A percentile compares a stretch with the other conserved stretches of the same genome.
These are phyloP conservation scores for Platanthera guangdongensis DNA, from an alignment of 106 monocot genomes.

Conservation along the genomic window DNA sequence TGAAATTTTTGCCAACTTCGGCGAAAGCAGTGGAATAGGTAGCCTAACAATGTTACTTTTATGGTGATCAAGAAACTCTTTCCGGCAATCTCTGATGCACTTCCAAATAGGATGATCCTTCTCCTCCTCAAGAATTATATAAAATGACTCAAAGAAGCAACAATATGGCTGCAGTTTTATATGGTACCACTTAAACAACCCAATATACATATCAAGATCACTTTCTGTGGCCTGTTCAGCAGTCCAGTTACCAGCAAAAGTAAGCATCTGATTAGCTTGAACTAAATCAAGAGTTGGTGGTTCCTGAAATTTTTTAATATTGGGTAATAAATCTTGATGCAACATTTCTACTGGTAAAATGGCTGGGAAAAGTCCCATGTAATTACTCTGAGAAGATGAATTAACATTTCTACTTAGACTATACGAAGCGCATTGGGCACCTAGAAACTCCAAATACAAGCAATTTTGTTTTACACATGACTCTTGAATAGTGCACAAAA, in stretches of 20 bases:
- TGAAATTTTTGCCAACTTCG: constrained; percentile 27
- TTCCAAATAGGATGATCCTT: constrained; percentile 75
- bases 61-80: constrained; percentile 20
- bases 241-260: too few species aligned
- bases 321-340: constrained; percentile 24
- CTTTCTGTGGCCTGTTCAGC: constrained; percentile 53
- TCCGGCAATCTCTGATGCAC: constrained; percentile 32
- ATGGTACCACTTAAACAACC: constrained; percentile 48
- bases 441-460: constrained; percentile 53
- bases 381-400: background rate
- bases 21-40: constrained; percentile 50
- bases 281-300: constrained; percentile 22
- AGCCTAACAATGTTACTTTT: constrained; percentile 24
- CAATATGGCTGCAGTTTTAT: constrained; percentile 45
- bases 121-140: constrained; percentile 46
- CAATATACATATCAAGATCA: constrained; percentile 48
- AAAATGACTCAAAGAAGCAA: constrained; percentile 42
- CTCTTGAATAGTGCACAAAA: constrained; percentile 57
- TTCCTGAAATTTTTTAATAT: background rate
- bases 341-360: constrained; percentile 31
- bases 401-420: constrained; percentile 4
- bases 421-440: constrained; percentile 57
- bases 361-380: constrained; percentile 17
- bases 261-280: constrained; percentile 33
- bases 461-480: constrained; percentile 53